phyloP scores from a whole-genome alignment of 805 yeast genomes.

The Schwanniomyces yamadae region DNA sequence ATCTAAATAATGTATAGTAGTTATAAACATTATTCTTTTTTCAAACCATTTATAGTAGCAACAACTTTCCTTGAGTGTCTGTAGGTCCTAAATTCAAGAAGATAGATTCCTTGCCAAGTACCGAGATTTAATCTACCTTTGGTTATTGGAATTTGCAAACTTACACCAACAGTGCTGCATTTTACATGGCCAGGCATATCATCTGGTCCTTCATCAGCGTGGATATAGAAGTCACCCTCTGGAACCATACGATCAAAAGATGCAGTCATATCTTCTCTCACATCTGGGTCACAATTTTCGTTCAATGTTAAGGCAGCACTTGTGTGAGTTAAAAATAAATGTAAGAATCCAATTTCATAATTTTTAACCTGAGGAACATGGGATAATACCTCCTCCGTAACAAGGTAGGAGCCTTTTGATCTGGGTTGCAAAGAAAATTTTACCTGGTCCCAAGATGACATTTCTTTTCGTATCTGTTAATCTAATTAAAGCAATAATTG shows the following conservation, averaged over 20 bases:
- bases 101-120: constrained; percentile 84
- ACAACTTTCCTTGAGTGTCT: constrained; percentile 64
- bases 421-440: constrained; percentile 56
- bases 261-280: constrained; percentile 63
- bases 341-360: constrained; percentile 61
- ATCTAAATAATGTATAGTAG: neutral
- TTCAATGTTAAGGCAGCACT: constrained; percentile 75
- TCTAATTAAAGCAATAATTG: neutral
- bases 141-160: constrained; percentile 63
- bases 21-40: constrained; percentile 12
- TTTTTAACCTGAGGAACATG: constrained; percentile 59
- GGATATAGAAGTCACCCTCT: constrained; percentile 56
- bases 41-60: constrained; percentile 70
- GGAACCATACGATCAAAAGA: constrained; percentile 68
- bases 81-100: constrained; percentile 68
- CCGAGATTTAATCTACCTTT: constrained; percentile 71
- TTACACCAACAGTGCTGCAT: constrained; percentile 58
- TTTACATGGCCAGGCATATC: constrained; percentile 85
- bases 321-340: constrained; percentile 75
- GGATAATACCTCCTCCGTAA: constrained; percentile 61
- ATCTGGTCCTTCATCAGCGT: constrained; percentile 77
- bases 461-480: neutral
- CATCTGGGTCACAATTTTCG: constrained; percentile 81
- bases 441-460: constrained; percentile 56
- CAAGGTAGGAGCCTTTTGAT: constrained; percentile 65